Base-by-base conservation (phyloP, 2,329 filamentous ascomycete species). In the Ilyonectria mors-panacis region DNA sequence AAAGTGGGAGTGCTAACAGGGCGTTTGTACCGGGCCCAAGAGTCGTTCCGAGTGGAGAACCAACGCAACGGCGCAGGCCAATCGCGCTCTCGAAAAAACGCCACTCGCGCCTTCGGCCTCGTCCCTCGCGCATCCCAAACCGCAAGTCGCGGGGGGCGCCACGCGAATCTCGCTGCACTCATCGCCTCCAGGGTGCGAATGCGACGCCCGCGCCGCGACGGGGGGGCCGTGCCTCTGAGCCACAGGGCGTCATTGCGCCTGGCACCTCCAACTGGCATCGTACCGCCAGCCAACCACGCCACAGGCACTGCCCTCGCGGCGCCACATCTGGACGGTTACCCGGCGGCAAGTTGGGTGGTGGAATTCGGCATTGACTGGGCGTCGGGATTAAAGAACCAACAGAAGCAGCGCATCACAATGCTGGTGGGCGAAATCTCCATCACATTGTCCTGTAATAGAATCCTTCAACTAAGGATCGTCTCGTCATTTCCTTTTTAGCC, bases 21-120 rank as follows among this genome's bases (percentile, higher is more conserved):
- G 21, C 39, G 12, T 4, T 5, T 10, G 62, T 53, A 53, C 30
- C n/a, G 2, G 10, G 5, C 9, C 9, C 2, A 12, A 21, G 15
- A 17, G 28, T 35, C 28, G 30, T 21, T 33, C 50, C 50, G 28
- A 37, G 30, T 35, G 15, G 47, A 33, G 17, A 30, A 19, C 28
- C 17, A 13, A n/a, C 5, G 15, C 4, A 28, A 2, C 26, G 7
- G 3, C 13, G 17, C 23, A 2, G 6, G 2, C 47, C 23, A 13
- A 19, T 53, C 50, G 50, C 50, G 30, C 26, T 6, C 13, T n/a
- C 26, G 8, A 3, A 33, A 33, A 33, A 9, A 33, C 8, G 47
- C 47, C 21, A 13, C 50, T 53, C 50, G 50, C 50, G 50, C 19
- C 50, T 53, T 53, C 50, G 50, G 50, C 50, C 48, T 53, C 50